Base-by-base conservation (phyloP, 306 rosid genomes). In the Argentina anserina region DNA sequence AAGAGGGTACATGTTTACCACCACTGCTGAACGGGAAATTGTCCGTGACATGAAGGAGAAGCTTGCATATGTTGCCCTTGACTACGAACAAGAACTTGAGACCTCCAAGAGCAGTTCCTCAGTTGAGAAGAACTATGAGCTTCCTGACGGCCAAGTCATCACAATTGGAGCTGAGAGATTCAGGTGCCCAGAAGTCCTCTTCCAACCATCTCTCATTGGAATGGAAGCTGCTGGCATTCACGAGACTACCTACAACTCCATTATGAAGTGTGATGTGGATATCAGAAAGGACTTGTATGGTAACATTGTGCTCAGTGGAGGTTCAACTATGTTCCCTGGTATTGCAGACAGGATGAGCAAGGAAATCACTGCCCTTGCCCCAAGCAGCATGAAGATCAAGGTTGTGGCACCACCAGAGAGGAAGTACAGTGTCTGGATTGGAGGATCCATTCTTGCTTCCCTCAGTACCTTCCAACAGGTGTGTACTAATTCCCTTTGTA, bases 381-480 rank as follows among this genome's bases (percentile, higher is more conserved):
- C 98, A 17, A 93, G 98, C 83, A 93, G 98, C 93, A 93, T 93
- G 98, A 93, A 93, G 87, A 93, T 93, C 34, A 93, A 93, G 89
- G 98, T 93, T 76, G 98, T 90, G 43, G 98, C 98, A 65, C 98
- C 98, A 77, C 97, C 97, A 1, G 97, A 90, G 89, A 89, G 98
- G 81, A 93, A 93, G 82, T 93, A 93, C 78, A 90, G 97, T 86
- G 98, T 93, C 85, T 93, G 98, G 98, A 93, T 93, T 5, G 97
- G 98, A 88, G 98, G 98, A 73, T 93, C 98, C 42, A 93, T 93
- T 79, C 98, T 93, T 58, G 98, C 98, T 65, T 93, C 98, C 67
- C 98, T 93, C 86, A 93, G 98, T 78, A 93, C 98, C 93, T 93
- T 93, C 92, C 97, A 93, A 86, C 98, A 93, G 98, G 98, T 89